Base-by-base conservation (phyloP, 148 eudicot genomes). In the Rhododendron simsii region DNA sequence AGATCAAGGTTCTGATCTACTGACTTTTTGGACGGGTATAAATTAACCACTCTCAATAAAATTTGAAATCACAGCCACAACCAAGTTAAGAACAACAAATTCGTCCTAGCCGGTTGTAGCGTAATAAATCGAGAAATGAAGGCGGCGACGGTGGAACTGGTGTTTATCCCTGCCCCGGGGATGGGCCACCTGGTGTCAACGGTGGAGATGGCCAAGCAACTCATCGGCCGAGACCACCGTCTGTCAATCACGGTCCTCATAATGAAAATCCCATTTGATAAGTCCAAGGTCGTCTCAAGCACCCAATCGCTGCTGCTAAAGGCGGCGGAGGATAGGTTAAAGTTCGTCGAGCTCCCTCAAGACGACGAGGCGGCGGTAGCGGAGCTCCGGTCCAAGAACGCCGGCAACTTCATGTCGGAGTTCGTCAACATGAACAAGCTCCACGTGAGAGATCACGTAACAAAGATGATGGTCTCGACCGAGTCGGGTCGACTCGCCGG, bases 181-280 rank as follows among this genome's bases (percentile, higher is more conserved):
- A 39, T 48, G 13, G 84, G 83, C 41, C 92, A 91, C 86, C 78
- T 91, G 13, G 84, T 83, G 37, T 69, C 92, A 10, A 55, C 85
- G 81, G 85, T 91, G 20, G 88, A 89, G 73, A 65, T 87, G 21
- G 89, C 89, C 23, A 86, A 84, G 82, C 84, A 63, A 63, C 65
- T 91, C 30, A 35, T 89, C 12, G 30, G 12, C 82, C 63, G 88
- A 7, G 83, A 81, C 11, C 37, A 78, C 21, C 51, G 84, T 10
- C 65, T 89, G 26, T 83, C 86, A n/a, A 84, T 86, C 71, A 86
- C 90, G 47, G 73, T 90, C 82, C 79, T 90, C 45, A 50, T 85
- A 80, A 63, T 86, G 79, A 86, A 48, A n/a, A 23, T 30, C 41
- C 88, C 88, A 33, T 80, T 81, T 20, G 47, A 81, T 37, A 35